Conservation (phyloP, 2,329 filamentous ascomycete genomes). For the Monosporascus sp. region DNA sequence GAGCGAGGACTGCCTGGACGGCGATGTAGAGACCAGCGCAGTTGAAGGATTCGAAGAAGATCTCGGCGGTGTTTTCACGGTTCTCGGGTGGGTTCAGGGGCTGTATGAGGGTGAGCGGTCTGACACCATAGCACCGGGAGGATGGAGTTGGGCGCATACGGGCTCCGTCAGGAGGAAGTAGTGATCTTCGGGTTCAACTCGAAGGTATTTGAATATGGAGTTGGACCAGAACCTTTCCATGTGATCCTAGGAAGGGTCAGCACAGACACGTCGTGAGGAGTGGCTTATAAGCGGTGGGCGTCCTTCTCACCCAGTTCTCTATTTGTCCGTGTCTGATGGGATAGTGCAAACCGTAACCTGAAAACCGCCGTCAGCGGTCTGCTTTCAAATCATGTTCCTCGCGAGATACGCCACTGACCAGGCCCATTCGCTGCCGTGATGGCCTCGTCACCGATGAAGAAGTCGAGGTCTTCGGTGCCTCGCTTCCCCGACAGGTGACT, state of each 20-base stretch:
- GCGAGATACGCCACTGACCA: slow-evolving; percentile 43
- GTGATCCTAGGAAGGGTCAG: slow-evolving; percentile 61
- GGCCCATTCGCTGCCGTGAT: slow-evolving; percentile 77
- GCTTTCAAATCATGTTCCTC: neutral
- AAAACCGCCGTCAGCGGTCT: slow-evolving; percentile 9
- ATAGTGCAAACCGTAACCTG: slow-evolving; percentile 93
- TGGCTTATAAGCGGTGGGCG: neutral
- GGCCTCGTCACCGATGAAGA: slow-evolving; percentile 97
- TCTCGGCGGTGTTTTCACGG: slow-evolving; percentile 97
- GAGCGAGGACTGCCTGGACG: slow-evolving; percentile 91
- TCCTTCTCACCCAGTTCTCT: slow-evolving; percentile 78
- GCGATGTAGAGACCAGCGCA: slow-evolving; percentile 98
- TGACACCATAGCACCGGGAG: slow-evolving; percentile 2
- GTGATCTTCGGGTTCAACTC: slow-evolving; percentile 97
- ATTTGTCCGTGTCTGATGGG: slow-evolving; percentile 97
- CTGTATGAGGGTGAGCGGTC: slow-evolving; percentile 37
- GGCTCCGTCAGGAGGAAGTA: slow-evolving; percentile 97
- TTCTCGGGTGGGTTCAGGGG: slow-evolving; percentile 98
- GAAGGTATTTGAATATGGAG: slow-evolving; percentile 98
- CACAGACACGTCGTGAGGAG: slow-evolving; percentile 6
- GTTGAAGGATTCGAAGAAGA: slow-evolving; percentile 99
- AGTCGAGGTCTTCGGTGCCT: slow-evolving; percentile 95
- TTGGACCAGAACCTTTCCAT: slow-evolving; percentile 99
- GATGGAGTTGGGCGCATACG: slow-evolving; percentile 45
- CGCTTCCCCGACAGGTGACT: slow-evolving; percentile 86